phyloP scores from a whole-genome alignment of 768 basidiomycete species.

The Saitozyma sp. region DNA sequence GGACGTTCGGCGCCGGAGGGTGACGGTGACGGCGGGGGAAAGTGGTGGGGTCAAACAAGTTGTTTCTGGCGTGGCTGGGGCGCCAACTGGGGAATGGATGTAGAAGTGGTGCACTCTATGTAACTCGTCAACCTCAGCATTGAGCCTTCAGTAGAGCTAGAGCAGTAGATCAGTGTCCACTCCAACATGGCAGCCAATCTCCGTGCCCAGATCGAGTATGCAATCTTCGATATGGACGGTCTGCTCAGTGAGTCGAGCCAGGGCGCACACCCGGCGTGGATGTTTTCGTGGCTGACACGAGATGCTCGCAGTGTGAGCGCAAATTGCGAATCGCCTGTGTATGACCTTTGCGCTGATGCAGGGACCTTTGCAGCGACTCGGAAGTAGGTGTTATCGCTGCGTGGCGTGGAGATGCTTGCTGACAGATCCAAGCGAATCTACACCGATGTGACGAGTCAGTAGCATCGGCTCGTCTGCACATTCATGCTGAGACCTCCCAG shows the following conservation, averaged over 20 bases:
- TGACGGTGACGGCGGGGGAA: background rate
- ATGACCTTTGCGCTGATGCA: background rate
- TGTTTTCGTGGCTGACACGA: background rate
- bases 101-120: background rate
- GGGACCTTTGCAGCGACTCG: constrained; percentile 28
- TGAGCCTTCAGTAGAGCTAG: too few relatives aligned
- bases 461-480: background rate
- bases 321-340: background rate
- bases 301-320: constrained; percentile 23
- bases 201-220: constrained; percentile 40
- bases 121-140: too few relatives aligned
- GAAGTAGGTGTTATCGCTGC: constrained; percentile 30
- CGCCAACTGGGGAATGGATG: background rate
- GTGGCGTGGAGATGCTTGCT: background rate
- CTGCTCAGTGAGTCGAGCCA: constrained; percentile 34
- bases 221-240: constrained; percentile 52
- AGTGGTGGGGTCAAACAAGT: background rate
- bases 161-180: too few relatives aligned
- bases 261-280: background rate
- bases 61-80: background rate
- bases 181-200: too few relatives aligned
- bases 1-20: background rate
- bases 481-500: constrained; percentile 21
- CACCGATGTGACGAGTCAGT: constrained; percentile 48
- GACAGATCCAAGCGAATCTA: constrained; percentile 41